A percentile compares a stretch with the other conserved stretches of the same genome.
Evolutionary conservation across 176 grass and related monocot species (phyloP).

Genomic region (Carex parvula): DNA sequence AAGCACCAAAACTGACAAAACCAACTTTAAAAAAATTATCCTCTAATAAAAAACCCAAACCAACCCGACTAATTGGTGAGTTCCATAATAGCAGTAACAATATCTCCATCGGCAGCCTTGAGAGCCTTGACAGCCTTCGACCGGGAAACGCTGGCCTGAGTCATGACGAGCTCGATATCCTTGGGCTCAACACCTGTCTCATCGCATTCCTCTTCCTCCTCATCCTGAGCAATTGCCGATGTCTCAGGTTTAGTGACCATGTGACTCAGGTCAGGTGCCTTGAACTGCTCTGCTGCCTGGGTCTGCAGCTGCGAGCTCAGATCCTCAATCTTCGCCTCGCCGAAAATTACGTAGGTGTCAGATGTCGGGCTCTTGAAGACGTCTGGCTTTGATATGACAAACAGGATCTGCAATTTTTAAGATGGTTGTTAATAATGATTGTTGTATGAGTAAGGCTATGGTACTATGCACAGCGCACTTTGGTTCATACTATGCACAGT

Average conservation of each 20-base stretch:
- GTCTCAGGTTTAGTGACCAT: slow-evolving; percentile 46
- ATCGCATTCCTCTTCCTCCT: slow-evolving; percentile 41
- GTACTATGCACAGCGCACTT: no score
- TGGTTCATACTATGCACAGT: no score
- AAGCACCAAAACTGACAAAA: slow-evolving; percentile 8
- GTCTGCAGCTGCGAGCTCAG: slow-evolving; percentile 54
- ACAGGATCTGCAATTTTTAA: slow-evolving; percentile 34
- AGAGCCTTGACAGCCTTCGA: slow-evolving; percentile 51
- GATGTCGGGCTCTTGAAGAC: slow-evolving; percentile 69
- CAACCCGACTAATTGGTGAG: slow-evolving; percentile 40
- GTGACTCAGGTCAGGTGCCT: slow-evolving; percentile 42
- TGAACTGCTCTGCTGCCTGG: slow-evolving; percentile 62
- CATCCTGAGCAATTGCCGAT: slow-evolving; percentile 30
- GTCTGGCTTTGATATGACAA: slow-evolving; percentile 69
- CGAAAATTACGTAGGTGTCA: slow-evolving; percentile 73
- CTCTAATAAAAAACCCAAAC: not conserved
- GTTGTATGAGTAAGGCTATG: no score
- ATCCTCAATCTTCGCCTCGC: slow-evolving; percentile 64
- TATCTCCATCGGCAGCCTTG: slow-evolving; percentile 48
- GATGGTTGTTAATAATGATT: not conserved
- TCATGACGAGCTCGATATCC: slow-evolving; percentile 70
- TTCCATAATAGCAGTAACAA: slow-evolving; percentile 65
- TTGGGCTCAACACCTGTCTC: slow-evolving; percentile 50
- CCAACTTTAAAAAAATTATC: not conserved
- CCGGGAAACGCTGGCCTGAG: slow-evolving; percentile 44